These are phyloP conservation scores for Eucalyptus regnans DNA, from an alignment of 345 rosid species.

Conservation along the genomic window DNA sequence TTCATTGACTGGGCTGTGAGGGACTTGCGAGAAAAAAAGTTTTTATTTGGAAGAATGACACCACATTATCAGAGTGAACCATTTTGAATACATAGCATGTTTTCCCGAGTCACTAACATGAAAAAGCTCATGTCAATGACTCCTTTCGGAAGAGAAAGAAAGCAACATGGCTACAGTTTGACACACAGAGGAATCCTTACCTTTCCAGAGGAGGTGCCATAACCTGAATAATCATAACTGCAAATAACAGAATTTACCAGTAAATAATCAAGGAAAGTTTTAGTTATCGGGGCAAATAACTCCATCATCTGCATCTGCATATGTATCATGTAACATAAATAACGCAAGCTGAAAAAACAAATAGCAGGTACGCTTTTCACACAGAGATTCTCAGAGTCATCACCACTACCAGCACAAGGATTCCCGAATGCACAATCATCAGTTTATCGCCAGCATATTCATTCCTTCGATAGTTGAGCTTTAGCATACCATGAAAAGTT, in stretches of 20 bases:
- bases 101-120: neutral
- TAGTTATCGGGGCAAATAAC: neutral
- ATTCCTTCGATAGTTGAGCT: neutral
- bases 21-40: neutral
- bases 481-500: neutral
- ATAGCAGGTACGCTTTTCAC: neutral
- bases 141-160: neutral
- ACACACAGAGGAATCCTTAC: constrained; percentile 15
- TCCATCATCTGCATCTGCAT: neutral
- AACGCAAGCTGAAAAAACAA: neutral
- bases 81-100: neutral
- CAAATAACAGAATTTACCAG: neutral
- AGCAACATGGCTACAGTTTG: neutral
- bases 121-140: neutral
- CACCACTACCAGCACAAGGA: neutral
- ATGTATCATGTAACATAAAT: neutral
- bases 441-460: neutral
- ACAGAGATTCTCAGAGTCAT: neutral
- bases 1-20: neutral
- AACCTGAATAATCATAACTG: constrained; percentile 99
- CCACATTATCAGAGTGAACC: neutral
- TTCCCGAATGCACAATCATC: neutral
- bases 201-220: constrained; percentile 98
- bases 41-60: neutral
- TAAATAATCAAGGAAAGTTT: neutral